Evolutionary conservation across 768 basidiomycete genomes (phyloP), one percentile per base, ranked within the genome.

Genomic region (Tylopilus sp.): DNA sequence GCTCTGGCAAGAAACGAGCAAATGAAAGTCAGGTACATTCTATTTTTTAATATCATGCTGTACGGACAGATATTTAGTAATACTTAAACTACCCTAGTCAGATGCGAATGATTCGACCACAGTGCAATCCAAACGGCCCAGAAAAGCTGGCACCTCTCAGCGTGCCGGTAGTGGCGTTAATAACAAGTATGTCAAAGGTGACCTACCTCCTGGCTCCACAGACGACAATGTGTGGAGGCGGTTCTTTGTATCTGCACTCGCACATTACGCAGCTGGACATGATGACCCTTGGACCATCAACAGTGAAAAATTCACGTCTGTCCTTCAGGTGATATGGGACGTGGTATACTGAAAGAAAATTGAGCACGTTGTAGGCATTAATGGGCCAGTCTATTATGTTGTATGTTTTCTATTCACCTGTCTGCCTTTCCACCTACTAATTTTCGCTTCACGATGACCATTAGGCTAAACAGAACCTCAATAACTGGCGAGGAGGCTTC

Each of bases 311-410:
- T 40, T 30, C 13, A 14, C 6, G 2, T 25, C 14, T n/a, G 6
- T 46, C 22, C 29, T 52, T 14, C 45, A 52, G 24, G n/a, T 29
- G 16, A 52, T 38, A 22, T 52, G 51, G 51, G 8, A 52, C 16
- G 19, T 14, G 1, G 33, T 52, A 19, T 52, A 48, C 4, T 1
- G 16, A 28, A 19, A 10, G 14, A 48, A 38, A 21, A 48, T 37
- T 10, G 17, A 46, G 24, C 47, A 48, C 9, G 21, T 14, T 5
- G 26, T 48, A 4, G 16, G 13, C 7, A 14, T 8, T 21, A 17
- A 17, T 21, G 47, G 36, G 11, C 21, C 47, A 9, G 47, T 48
- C 14, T 36, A 19, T 12, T 22, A 34, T 11, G 25, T 46, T 8
- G 22, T 46, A 46, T 1, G 43, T 31, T 10, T 40, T 24, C 4